These are phyloP conservation scores for Naganishia antarctica DNA, from an alignment of 768 basidiomycete species.

Conservation along the genomic window DNA sequence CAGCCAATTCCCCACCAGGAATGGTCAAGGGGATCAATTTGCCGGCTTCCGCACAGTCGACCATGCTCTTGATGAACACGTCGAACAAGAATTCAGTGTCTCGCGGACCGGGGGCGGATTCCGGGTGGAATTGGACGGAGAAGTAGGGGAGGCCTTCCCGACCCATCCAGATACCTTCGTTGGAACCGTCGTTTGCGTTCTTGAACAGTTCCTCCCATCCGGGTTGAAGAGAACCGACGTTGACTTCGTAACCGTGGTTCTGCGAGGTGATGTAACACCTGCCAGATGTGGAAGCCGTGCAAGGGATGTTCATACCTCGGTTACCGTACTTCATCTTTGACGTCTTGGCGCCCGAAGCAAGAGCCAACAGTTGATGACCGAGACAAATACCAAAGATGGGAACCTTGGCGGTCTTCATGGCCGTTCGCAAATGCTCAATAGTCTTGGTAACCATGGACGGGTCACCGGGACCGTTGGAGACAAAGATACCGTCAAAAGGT, in stretches of 20 bases:
- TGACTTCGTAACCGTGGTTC: conserved; percentile 97
- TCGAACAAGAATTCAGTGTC: conserved; percentile 99
- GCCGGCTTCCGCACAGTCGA: conserved; percentile 58
- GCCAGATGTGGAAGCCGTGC: conserved; percentile 85
- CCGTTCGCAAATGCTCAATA: conserved; percentile 65
- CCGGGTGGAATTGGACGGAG: conserved; percentile 98
- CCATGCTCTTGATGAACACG: conserved; percentile 84
- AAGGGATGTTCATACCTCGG: conserved; percentile 97
- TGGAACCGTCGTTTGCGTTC: conserved; percentile 95
- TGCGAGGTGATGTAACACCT: conserved; percentile 99
- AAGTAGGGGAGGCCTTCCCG: conserved; percentile 78
- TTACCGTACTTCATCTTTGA: conserved; percentile 99
- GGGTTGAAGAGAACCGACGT: conserved; percentile 65
- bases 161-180: conserved; percentile 93
- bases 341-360: conserved; percentile 87
- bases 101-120: conserved; percentile 90
- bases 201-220: conserved; percentile 92
- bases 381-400: conserved; percentile 99
- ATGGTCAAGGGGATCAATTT: conserved; percentile 51
- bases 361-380: conserved; percentile 91
- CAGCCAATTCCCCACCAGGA: conserved; percentile 60
- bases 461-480: conserved; percentile 97
- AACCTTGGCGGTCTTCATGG: conserved; percentile 54
- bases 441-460: conserved; percentile 76
- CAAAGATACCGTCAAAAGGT: conserved; percentile 88